These are phyloP conservation scores for Teratosphaeria pseudoeucalypti DNA, from an alignment of 2,329 filamentous ascomycete genomes.

Conservation along the genomic window DNA sequence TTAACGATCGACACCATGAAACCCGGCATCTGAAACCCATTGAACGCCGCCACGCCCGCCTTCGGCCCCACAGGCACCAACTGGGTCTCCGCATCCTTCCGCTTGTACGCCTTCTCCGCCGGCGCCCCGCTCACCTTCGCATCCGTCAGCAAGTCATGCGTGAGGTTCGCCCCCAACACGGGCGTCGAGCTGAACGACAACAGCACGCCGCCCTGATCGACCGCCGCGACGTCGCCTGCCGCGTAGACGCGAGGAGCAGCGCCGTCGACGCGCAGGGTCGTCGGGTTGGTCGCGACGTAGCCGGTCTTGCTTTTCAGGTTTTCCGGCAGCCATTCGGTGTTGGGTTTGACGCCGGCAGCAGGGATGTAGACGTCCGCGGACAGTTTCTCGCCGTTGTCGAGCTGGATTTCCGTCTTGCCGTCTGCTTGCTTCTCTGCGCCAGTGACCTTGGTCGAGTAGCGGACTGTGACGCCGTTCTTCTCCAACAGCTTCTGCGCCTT, in stretches of 20 bases:
- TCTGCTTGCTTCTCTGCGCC: slow-evolving; percentile 22
- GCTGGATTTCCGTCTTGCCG: slow-evolving; percentile 32
- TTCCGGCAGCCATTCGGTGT: slow-evolving; percentile 41
- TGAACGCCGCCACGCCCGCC: slow-evolving; percentile 28
- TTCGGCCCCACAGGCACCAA: slow-evolving; percentile 20
- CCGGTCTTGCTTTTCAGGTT: slow-evolving; percentile 33
- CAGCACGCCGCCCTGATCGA: slow-evolving; percentile 32
- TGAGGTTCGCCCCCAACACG: slow-evolving; percentile 35
- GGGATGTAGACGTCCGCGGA: slow-evolving; percentile 44
- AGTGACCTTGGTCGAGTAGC: slow-evolving; percentile 19
- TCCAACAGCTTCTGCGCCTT: slow-evolving; percentile 38
- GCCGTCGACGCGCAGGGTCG: slow-evolving; percentile 36
- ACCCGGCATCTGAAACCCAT: slow-evolving; percentile 23
- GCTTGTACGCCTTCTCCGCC: slow-evolving; percentile 19
- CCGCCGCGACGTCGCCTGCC: slow-evolving; percentile 37
- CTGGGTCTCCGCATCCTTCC: slow-evolving; percentile 23
- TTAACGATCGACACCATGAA: slow-evolving; percentile 26
- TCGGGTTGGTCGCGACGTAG: slow-evolving; percentile 39
- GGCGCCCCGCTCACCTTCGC: slow-evolving; percentile 13
- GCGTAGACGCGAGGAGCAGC: slow-evolving; percentile 39
- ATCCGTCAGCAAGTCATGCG: slow-evolving; percentile 33
- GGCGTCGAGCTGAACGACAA: slow-evolving; percentile 32
- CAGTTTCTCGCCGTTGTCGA: slow-evolving; percentile 38
- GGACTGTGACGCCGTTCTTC: slow-evolving; percentile 34
- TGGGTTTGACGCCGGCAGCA: slow-evolving; percentile 42